Evolutionary conservation across 495 filamentous ascomycete genomes (phyloP).

Genomic region (Daldinia caldariorum): DNA sequence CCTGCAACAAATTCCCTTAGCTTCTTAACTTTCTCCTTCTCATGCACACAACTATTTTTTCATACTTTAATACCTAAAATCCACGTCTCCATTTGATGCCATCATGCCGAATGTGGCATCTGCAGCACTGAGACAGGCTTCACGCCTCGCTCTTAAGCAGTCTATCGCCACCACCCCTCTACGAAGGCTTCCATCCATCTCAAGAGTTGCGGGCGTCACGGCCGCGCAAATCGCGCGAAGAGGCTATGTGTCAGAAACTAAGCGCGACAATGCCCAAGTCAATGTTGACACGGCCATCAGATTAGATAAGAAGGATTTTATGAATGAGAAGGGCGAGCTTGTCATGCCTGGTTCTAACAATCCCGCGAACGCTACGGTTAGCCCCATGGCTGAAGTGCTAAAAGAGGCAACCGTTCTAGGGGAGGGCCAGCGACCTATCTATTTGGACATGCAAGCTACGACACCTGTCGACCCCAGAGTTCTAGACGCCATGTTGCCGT

Average conservation of each 20-base stretch:
- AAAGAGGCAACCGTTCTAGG: conserved; percentile 95
- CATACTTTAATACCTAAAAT: conserved; percentile 27
- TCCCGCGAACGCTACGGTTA: conserved; percentile 66
- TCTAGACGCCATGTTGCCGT: conserved; percentile 96
- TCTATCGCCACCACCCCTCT: conserved; percentile 58
- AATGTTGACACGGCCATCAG: conserved; percentile 83
- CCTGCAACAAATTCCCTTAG: conserved; percentile 5
- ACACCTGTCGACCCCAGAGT: conserved; percentile 96
- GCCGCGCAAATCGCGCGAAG: conserved; percentile 53
- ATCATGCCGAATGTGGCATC: conserved; percentile 79
- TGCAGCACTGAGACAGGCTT: conserved; percentile 79
- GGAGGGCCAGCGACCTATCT: conserved; percentile 92
- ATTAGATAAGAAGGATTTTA: conserved; percentile 82
- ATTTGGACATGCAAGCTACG: conserved; percentile 98
- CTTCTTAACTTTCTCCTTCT: conserved; percentile 31
- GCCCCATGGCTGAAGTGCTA: conserved; percentile 83
- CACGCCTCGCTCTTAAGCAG: conserved; percentile 71
- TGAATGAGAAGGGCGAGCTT: conserved; percentile 72
- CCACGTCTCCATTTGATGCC: conserved; percentile 33
- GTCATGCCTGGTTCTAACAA: conserved; percentile 69
- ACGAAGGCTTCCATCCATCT: conserved; percentile 55
- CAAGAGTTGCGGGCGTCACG: conserved; percentile 54
- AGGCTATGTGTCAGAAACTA: conserved; percentile 86
- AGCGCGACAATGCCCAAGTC: conserved; percentile 81
- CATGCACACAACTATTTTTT: conserved; percentile 7